Base-by-base conservation (phyloP, 202 grass and related monocot species). In the Zoysia matrella region DNA sequence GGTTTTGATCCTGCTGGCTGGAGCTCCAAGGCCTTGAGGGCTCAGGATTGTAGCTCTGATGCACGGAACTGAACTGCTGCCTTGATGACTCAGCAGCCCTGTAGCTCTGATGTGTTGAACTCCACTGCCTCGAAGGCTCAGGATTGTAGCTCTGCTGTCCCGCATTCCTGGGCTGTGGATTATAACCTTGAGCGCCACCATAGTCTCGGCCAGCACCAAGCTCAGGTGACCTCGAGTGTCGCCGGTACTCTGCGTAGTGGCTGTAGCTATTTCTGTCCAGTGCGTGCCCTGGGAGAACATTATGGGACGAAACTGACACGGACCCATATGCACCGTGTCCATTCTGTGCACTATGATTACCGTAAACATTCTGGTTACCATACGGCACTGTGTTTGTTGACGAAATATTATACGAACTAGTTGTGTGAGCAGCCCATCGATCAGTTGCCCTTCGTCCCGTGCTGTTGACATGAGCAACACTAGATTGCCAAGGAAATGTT, bases 171-270 rank as follows among this genome's bases (percentile, higher is more conserved):
- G 56, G 30, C 62, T 77, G 86, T 4, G 60, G 68, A 65, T 45
- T 36, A 52, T 85, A 83, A 51, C 58, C 45, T 62, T 46, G 71
- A 0, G 15, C 51, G n/a, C 68, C 78, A 7, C 56, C 78, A 30
- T 80, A 83, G n/a, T 81, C 80, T 48, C 80, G 81, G 47, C 61
- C 67, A 14, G 71, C 16, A 6, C 80, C 82, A 45, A 82, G 84
- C 65, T 90, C 95, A 9, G 88, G 82, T 16, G 84, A 86, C 47
- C 74, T 81, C n/a, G 80, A 86, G 61, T 46, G 60, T 44, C 70
- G 78, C 41, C 40, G 53, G 49, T 76, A 68, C 67, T 75, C 79
- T 0, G n/a, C 13, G 1, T 43, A 10, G 8, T 54, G 68, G 18
- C 43, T 41, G 43, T 69, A 89, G 36, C 65, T 60, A 73, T 80